Percentiles rank a stretch among this genome's conserved stretches.
phyloP scores from a whole-genome alignment of 768 basidiomycete genomes.

The Zangia roseola region DNA sequence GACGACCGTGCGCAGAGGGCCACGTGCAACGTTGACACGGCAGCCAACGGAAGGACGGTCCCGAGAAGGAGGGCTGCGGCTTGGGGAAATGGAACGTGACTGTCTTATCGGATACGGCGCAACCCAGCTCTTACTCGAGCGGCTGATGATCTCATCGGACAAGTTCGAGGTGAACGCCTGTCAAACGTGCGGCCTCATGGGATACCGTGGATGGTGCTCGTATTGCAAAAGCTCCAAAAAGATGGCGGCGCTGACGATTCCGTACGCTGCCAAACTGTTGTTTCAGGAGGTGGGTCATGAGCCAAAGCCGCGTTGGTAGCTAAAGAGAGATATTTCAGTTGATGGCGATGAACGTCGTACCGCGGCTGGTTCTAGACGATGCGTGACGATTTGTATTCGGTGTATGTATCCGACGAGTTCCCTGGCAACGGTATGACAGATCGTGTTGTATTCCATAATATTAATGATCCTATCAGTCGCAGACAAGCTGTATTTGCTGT shows the following conservation, averaged over 20 bases:
- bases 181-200: conserved; percentile 91
- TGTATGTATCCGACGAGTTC: background rate
- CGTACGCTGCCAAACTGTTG: conserved; percentile 91
- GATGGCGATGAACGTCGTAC: conserved; percentile 97
- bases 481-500: conserved; percentile 2
- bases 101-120: conserved; percentile 99
- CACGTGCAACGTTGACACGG: conserved; percentile 92
- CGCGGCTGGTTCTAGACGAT: conserved; percentile 84
- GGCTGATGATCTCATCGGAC: conserved; percentile 98
- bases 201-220: conserved; percentile 95
- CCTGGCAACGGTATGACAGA: conserved; percentile 6
- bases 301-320: background rate
- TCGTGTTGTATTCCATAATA: background rate
- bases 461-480: background rate
- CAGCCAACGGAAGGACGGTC: conserved; percentile 99
- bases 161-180: conserved; percentile 98
- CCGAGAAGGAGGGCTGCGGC: conserved; percentile 92
- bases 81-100: conserved; percentile 99
- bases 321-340: conserved; percentile 45
- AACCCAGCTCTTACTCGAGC: conserved; percentile 92
- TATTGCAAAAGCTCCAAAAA: conserved; percentile 97
- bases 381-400: conserved; percentile 37
- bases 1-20: conserved; percentile 60
- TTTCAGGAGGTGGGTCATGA: conserved; percentile 74
- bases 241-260: conserved; percentile 93